Evolutionary conservation across 805 yeast genomes (phyloP), one percentile per base, ranked within the genome.

Genomic region (Metschnikowia kofuensis): DNA sequence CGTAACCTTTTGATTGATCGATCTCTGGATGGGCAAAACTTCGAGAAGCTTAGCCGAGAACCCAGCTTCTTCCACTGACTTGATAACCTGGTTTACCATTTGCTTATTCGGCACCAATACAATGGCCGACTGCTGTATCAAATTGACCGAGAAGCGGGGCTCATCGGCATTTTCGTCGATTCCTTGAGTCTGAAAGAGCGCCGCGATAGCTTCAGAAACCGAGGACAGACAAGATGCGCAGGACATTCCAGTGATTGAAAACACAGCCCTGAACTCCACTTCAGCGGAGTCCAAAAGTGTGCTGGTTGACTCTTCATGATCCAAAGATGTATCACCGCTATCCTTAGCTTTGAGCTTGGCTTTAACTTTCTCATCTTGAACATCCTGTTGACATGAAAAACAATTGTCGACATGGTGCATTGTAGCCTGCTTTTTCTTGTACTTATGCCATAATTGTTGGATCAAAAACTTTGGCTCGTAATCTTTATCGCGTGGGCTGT

Each of bases 91-190:
- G 50, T 72, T 72, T 13, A 69, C 72, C 2, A 72, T 48, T 41
- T 76, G 81, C 51, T 80, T 78, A 53, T 80, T 72, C 2, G 79
- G 78, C 2, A 84, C 60, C 28, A 83, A 66, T 1, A 74, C 81
- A 10, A 76, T 74, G 1, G 84, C 85, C 0, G 80, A 68, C 48
- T 80, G 78, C 49, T 70, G 75, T 29, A 80, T 59, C 12, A 80
- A 62, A 54, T 80, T 83, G 31, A 82, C 80, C 0, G 81, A 75
- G 37, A 73, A 72, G 27, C 70, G 64, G 5, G 65, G 57, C n/a
- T 65, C 68, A 2, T 52, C 58, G 35, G 27, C 47, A 29, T 29
- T 10, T 16, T 11, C 47, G 14, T 21, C 31, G 34, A 41, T 31
- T 5, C 39, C 42, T 13, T 34, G 35, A 1, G 45, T 52, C 4